Percentiles rank a stretch among this genome's conserved stretches.
Conservation (phyloP, 176 grass and related monocot genomes). For the Tillandsia leiboldiana region DNA sequence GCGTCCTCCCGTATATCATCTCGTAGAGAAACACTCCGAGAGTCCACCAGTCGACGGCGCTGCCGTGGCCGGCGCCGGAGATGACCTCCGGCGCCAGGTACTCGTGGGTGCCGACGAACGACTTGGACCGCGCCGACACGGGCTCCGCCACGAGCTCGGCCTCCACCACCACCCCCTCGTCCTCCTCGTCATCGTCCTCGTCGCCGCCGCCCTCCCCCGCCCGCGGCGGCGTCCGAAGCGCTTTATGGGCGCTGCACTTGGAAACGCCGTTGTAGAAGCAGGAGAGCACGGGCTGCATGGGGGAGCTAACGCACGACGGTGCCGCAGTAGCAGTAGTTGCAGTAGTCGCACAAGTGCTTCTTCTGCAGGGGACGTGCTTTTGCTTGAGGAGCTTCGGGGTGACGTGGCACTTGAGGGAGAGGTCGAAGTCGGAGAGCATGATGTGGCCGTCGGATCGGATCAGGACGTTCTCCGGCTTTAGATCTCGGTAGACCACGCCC, state of each 20-base stretch:
- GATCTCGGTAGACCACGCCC: constrained; percentile 90
- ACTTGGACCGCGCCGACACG: constrained; percentile 57
- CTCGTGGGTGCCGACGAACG: constrained; percentile 93
- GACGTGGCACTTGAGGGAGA: constrained; percentile 82
- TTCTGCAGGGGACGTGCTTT: constrained; percentile 15
- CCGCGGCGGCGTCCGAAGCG: constrained; percentile 4
- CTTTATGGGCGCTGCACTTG: constrained; percentile 26
- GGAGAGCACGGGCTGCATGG: constrained; percentile 81
- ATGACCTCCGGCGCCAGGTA: constrained; percentile 96
- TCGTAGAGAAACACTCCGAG: constrained; percentile 90
- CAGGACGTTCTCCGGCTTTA: constrained; percentile 92
- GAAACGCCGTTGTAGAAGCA: constrained; percentile 60
- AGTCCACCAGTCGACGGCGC: constrained; percentile 94
- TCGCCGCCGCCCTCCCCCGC: neutral
- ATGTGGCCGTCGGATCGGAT: constrained; percentile 80
- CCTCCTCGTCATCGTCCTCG: neutral
- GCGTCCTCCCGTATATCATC: constrained; percentile 74
- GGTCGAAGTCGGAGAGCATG: constrained; percentile 98
- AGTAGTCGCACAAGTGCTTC: constrained; percentile 3
- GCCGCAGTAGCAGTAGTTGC: constrained; percentile 4
- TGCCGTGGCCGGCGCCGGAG: constrained; percentile 74
- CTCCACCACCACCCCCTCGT: neutral
- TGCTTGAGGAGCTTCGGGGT: constrained; percentile 48
- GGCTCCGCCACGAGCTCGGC: constrained; percentile 81
- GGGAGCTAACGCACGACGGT: constrained; percentile 44